Evolutionary conservation across 208 protist genomes (phyloP), one percentile per base, ranked within the genome.

Genomic region (Acanthamoeba castellanii): DNA sequence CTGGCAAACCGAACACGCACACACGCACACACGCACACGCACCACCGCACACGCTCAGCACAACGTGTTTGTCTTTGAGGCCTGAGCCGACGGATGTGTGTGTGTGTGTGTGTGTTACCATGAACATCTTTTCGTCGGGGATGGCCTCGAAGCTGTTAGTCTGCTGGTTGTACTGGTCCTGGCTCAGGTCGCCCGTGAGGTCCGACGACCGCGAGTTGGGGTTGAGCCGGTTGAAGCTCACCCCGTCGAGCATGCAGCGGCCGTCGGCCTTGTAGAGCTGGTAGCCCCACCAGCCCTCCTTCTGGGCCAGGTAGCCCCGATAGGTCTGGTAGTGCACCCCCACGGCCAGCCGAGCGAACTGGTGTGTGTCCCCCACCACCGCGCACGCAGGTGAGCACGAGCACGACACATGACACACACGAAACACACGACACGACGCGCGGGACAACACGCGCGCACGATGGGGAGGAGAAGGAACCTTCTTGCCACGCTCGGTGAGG

Each of bases 221-320:
- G 81, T 88, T 88, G n/a, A 88, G 42, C 34, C 81, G 81, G 52
- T 88, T 88, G 81, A 88, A 88, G 81, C 47, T 88, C 34, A 61
- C 81, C 9, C 42, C 52, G 47, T 88, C 81, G 32, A 88, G 47
- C 81, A 88, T 88, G 47, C 42, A 52, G 13, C 81, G 42, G 42
- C 81, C 81, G 52, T 88, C 81, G 47, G 81, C 81, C 81, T 88
- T 52, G 72, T 45, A 78, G 70, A 81, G 72, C 30, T 37, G 42
- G 72, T 52, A 50, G 42, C 37, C 30, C 37, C 30, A 50, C 30
- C 25, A 88, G 34, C 42, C n/a, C 20, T 27, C 32, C 5, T 42
- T 30, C 32, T 61, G 42, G 42, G 42, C 37, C 52, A 88, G n/a
- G 27, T 88, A 52, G 32, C 81, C 47, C 81, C 25, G n/a, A 27